Evolutionary conservation across 345 rosid genomes (phyloP).

Genomic region (Raphanus sativus): DNA sequence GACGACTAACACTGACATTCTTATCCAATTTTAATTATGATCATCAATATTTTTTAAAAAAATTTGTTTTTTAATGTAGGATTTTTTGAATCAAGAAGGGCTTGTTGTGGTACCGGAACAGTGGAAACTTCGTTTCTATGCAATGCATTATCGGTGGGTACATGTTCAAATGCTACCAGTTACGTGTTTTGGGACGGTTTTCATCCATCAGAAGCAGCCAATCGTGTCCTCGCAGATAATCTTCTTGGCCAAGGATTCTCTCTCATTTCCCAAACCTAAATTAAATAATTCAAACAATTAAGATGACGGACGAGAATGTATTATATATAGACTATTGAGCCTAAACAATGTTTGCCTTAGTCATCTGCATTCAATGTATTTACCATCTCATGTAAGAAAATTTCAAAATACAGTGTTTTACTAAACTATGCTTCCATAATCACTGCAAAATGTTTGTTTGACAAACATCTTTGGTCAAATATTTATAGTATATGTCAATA

Average conservation of each 20-base stretch:
- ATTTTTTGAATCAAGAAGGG: conserved; percentile 76
- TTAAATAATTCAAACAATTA: not conserved
- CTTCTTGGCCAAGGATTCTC: conserved; percentile 59
- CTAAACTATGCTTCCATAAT: not conserved
- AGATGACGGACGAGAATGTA: not conserved
- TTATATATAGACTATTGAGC: not conserved
- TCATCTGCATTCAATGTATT: not conserved
- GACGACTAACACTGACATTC: not conserved
- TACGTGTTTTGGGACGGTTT: conserved; percentile 97
- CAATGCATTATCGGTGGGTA: conserved; percentile 66
- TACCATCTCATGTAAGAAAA: not conserved
- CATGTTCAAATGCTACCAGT: conserved; percentile 75
- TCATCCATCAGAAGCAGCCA: conserved; percentile 89
- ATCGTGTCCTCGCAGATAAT: conserved; percentile 58
- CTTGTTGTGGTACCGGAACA: conserved; percentile 85
- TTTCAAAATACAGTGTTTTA: not conserved
- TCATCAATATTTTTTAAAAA: not conserved
- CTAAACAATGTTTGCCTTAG: not conserved
- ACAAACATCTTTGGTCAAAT: not conserved
- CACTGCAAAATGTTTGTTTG: not conserved
- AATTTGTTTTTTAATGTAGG: conserved; percentile 35
- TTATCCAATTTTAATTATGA: not conserved
- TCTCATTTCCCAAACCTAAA: conserved; percentile 48
- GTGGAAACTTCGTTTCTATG: conserved; percentile 75
- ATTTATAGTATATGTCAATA: not conserved